Evolutionary conservation across 1,139 yeast species (phyloP), one percentile per base, ranked within the genome.

Genomic region (Entelexis paramagnoliae): DNA sequence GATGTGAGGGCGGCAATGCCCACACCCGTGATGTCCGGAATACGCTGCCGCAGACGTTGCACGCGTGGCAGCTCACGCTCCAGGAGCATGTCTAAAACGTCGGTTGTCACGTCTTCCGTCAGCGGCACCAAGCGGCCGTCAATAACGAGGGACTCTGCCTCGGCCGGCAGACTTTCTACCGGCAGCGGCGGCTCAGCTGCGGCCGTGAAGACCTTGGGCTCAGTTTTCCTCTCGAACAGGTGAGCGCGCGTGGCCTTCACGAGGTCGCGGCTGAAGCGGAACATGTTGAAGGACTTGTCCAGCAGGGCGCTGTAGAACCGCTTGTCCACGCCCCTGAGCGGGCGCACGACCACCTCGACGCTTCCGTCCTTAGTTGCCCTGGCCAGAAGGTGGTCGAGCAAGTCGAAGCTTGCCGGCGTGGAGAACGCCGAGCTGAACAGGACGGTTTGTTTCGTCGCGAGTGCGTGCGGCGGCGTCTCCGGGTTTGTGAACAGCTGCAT

Each of bases 121-220:
- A 48, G 36, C 3, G 49, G 38, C 6, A 59, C 36, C 10, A 44
- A 28, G 13, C 58, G 50, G 5, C 60, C 61, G 33, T 58, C 60
- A 16, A 57, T 36, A 14, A 54, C 43, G 2, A 57, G 24, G 2
- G 40, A 19, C 14, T 55, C 57, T 3, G 24, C 20, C 19, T 46
- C 52, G 3, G 6, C 28, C 1, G 52, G 54, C 2, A 55, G 45
- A 2, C 16, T 8, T 5, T 11, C 19, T 1, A 29, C 44, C 9
- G 45, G 33, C 29, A 44, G 7, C 5, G 34, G 38, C 4, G 57
- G 56, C 6, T 17, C 28, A 9, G 46, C 9, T 1, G 50, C 50
- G 6, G 35, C 51, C 11, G 14, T 13, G 28, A 50, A 50, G 8
- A 51, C 52, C 11, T 46, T 36, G 1, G 56, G 56, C 17, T 46